Evolutionary conservation across 352 stramenopile genomes (phyloP).

Genomic region (Pythium folliculosum): DNA sequence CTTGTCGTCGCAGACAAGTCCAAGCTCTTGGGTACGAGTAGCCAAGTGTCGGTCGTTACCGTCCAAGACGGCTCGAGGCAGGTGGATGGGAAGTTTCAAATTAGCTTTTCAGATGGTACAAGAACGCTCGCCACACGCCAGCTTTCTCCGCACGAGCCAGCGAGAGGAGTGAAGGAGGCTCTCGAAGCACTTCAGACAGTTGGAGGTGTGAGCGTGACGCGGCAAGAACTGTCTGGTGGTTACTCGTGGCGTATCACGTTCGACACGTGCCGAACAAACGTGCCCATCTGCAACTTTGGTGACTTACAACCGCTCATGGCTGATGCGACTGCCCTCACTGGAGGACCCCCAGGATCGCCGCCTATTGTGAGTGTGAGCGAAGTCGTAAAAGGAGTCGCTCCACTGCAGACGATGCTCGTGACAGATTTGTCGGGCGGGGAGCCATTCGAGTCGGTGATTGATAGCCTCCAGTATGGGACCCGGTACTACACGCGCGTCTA

Average conservation of each 20-base stretch:
- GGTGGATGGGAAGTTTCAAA: slow-evolving; percentile 64
- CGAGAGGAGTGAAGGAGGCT: slow-evolving; percentile 43
- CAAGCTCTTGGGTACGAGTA: slow-evolving; percentile 47
- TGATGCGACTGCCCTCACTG: slow-evolving; percentile 45
- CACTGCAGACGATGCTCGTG: slow-evolving; percentile 47
- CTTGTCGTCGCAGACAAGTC: slow-evolving; percentile 43
- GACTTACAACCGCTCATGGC: slow-evolving; percentile 67
- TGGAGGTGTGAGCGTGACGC: slow-evolving; percentile 63
- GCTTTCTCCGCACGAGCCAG: slow-evolving; percentile 59
- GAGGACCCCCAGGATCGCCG: slow-evolving; percentile 35
- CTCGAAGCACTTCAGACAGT: slow-evolving; percentile 54
- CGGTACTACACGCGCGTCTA: slow-evolving; percentile 90
- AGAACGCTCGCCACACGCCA: slow-evolving; percentile 32
- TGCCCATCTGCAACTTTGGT: slow-evolving; percentile 91
- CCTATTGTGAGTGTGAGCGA: slow-evolving; percentile 56
- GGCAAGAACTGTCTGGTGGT: slow-evolving; percentile 57
- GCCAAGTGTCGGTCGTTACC: slow-evolving; percentile 36
- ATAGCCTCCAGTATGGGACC: slow-evolving; percentile 77
- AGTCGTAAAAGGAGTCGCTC: slow-evolving; percentile 54
- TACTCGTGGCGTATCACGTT: slow-evolving; percentile 93
- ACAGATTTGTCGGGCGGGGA: slow-evolving; percentile 79
- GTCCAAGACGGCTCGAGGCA: slow-evolving; percentile 52
- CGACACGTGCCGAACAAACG: slow-evolving; percentile 66
- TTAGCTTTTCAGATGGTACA: slow-evolving; percentile 48
- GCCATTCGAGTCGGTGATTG: slow-evolving; percentile 68